Percentiles rank a stretch among this genome's conserved stretches.
phyloP scores from a whole-genome alignment of 257 asterid genomes.

The Gentiana dahurica region DNA sequence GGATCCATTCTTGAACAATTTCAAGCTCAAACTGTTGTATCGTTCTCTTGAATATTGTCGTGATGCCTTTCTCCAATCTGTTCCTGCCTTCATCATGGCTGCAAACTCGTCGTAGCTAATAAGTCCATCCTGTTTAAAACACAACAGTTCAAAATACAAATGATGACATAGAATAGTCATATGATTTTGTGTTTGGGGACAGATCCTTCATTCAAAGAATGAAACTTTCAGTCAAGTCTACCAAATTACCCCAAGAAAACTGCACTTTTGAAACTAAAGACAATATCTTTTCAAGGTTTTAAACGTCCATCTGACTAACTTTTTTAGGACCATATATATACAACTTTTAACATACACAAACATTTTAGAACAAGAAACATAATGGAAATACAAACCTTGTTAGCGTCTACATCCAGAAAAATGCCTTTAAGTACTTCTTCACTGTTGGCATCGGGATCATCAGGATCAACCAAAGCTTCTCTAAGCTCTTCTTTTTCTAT shows the following conservation, averaged over 20 bases:
- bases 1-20: constrained; percentile 57
- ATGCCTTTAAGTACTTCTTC: constrained; percentile 63
- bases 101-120: constrained; percentile 77
- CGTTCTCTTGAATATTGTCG: constrained; percentile 51
- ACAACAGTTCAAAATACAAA: background rate
- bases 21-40: constrained; percentile 67
- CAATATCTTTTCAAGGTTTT: too few relatives aligned
- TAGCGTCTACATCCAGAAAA: constrained; percentile 79
- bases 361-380: background rate
- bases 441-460: constrained; percentile 35
- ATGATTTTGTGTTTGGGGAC: too few relatives aligned
- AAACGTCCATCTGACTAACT: too few relatives aligned
- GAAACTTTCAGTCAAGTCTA: too few relatives aligned
- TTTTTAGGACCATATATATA: too few relatives aligned
- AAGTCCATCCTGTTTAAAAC: constrained; percentile 49
- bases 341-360: too few relatives aligned
- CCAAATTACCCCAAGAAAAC: too few relatives aligned
- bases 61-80: constrained; percentile 81
- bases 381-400: constrained; percentile 38
- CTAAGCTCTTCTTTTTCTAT: constrained; percentile 74
- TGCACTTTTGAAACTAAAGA: too few relatives aligned
- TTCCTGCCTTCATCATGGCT: constrained; percentile 79
- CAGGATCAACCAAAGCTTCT: constrained; percentile 53
- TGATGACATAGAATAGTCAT: too few relatives aligned
- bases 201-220: too few relatives aligned